These are phyloP conservation scores for Elongisporangium senticosum DNA, from an alignment of 352 stramenopile genomes.

Conservation along the genomic window DNA sequence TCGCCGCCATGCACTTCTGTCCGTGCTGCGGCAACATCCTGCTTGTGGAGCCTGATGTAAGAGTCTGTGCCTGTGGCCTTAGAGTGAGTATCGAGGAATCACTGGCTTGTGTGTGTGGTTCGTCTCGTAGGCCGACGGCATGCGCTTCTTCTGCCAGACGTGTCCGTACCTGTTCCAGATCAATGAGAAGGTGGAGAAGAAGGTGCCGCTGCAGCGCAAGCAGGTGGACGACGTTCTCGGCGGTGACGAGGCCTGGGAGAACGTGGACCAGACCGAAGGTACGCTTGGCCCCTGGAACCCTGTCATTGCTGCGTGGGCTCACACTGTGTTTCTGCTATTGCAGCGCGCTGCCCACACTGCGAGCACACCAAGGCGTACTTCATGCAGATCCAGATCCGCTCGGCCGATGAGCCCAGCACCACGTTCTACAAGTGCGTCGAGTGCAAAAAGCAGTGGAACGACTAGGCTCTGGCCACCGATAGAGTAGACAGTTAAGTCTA, in stretches of 20 bases:
- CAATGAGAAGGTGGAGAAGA: conserved; percentile 86
- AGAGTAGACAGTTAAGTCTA: background rate
- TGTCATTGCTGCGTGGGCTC: background rate
- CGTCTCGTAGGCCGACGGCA: conserved; percentile 60
- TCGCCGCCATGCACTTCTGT: conserved; percentile 83
- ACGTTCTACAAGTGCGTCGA: conserved; percentile 99
- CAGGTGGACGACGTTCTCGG: conserved; percentile 98
- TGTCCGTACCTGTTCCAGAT: conserved; percentile 89
- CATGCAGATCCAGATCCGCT: conserved; percentile 99
- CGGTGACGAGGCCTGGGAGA: conserved; percentile 96
- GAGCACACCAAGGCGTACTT: conserved; percentile 98
- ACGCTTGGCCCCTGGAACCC: conserved; percentile 7
- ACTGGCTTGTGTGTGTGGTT: conserved; percentile 3
- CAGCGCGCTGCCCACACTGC: conserved; percentile 93
- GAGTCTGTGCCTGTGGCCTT: conserved; percentile 10
- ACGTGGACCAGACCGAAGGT: conserved; percentile 97
- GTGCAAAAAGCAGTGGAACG: conserved; percentile 97
- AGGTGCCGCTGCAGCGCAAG: conserved; percentile 91
- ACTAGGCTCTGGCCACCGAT: conserved; percentile 30
- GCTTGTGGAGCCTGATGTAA: conserved; percentile 82
- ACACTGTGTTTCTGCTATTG: background rate
- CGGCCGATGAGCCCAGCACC: conserved; percentile 97
- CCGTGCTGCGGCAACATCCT: conserved; percentile 88
- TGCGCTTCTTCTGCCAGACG: conserved; percentile 89
- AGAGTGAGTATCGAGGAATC: background rate